These are phyloP conservation scores for Ophiostoma novo-ulmi DNA, from an alignment of 2,329 filamentous ascomycete genomes.

Conservation along the genomic window DNA sequence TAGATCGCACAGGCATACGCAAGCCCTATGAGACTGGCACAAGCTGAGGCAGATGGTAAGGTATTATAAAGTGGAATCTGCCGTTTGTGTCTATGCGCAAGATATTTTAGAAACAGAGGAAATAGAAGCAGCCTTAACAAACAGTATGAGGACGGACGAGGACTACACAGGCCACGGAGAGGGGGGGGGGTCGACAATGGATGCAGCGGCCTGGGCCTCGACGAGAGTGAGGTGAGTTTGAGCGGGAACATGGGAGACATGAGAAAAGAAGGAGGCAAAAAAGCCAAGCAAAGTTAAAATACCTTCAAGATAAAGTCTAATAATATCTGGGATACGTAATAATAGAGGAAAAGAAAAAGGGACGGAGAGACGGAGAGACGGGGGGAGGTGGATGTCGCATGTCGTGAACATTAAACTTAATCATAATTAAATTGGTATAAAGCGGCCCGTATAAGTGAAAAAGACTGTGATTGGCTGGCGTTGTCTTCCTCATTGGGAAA, in stretches of 20 bases:
- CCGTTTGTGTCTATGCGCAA: background rate
- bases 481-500: background rate
- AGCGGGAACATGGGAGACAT: background rate
- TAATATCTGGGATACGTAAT: background rate
- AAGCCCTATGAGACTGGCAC: background rate
- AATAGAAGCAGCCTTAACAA: background rate
- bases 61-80: background rate
- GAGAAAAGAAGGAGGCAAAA: conserved; percentile 5
- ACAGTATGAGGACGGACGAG: background rate
- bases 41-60: background rate
- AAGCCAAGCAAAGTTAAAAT: conserved; percentile 15
- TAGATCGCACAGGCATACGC: background rate
- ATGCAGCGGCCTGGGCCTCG: background rate
- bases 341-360: background rate
- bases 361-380: background rate
- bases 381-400: background rate
- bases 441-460: background rate
- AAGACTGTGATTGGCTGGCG: background rate
- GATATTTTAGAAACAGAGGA: too few relatives aligned
- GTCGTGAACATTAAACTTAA: conserved; percentile 5
- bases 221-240: background rate
- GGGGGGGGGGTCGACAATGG: too few relatives aligned
- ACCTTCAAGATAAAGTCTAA: background rate
- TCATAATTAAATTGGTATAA: background rate
- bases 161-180: too few relatives aligned